Conservation (phyloP, 2,329 filamentous ascomycete species). For the Grosmannia huntii region DNA sequence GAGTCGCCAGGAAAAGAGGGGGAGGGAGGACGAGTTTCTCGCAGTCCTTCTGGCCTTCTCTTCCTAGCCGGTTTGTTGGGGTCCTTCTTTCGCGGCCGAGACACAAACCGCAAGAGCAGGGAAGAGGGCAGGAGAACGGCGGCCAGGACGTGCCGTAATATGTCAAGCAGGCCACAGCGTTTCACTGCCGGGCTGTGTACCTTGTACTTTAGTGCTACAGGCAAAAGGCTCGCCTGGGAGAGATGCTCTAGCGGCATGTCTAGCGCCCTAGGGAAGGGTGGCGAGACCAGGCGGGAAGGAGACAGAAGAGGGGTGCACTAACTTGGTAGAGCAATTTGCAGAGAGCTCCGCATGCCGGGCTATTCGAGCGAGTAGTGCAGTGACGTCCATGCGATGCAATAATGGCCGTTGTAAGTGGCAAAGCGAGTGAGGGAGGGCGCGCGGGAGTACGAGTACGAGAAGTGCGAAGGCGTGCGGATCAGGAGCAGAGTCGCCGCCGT, state of each 20-base stretch:
- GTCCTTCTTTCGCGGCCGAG: not conserved
- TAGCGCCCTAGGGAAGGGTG: not conserved
- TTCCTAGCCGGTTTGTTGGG: not conserved
- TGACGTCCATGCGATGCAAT: not conserved
- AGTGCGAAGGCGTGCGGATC: not conserved
- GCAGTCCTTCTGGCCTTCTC: not conserved
- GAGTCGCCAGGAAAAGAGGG: not conserved
- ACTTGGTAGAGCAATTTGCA: constrained; percentile 1
- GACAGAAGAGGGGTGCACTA: not conserved
- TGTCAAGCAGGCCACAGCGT: not conserved
- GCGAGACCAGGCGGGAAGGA: not conserved
- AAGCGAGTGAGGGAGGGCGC: not conserved
- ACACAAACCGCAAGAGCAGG: not conserved
- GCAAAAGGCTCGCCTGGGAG: not conserved
- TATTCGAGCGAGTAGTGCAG: not conserved
- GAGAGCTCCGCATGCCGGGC: not conserved
- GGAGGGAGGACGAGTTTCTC: not conserved
- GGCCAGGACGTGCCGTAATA: not conserved
- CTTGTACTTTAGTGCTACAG: not conserved
- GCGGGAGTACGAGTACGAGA: not conserved
- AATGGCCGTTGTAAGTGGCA: not conserved
- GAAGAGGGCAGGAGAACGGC: not conserved
- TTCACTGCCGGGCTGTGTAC: constrained; percentile 5
- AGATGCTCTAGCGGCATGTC: constrained; percentile 6
- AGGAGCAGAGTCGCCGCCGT: not conserved